Base-by-base conservation (phyloP, 129 eudicot genomes). In the sunflower (Helianthus annuus) region DNA sequence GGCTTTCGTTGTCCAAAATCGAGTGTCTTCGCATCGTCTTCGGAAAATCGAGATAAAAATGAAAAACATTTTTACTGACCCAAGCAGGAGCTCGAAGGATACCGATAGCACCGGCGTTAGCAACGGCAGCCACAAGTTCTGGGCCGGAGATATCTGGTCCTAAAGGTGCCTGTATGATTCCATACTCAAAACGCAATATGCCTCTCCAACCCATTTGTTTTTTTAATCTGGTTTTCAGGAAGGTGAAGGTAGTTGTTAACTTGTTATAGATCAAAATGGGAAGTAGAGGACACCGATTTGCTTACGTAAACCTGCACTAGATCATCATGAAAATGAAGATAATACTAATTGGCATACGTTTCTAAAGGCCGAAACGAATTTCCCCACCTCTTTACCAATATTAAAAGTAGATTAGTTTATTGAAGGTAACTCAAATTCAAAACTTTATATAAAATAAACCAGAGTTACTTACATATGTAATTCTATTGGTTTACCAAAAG, bases 91-190 rank as follows among this genome's bases (percentile, higher is more conserved):
- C 89, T 80, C 98, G 64, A 74, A 94, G 97, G 65, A 94, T 64
- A 64, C 83, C 98, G 62, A 94, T 86, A 3, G 80, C 96, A 63
- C 98, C 98, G 61, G 98, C 78, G 57, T 94, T 88, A 48, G 98
- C 97, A 61, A 90, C 98, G 73, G 98, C 97, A 62, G 98, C 98
- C 11, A 90, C 98, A 11, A 93, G 89, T 74, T 93, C 91, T 0
- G 98, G 97, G 8, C 98, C 93, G 3, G 98, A 87, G 52, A 94
- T 87, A 56, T 94, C 98, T 5, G 98, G 97, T 24, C 98, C 98
- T 13, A 94, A 61, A 67, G 98, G 98, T 15, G 93, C 98, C 79
- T 85, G 96, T 2, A 94, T 86, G 10, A 94, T 81, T 55, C 96
- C 98, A 65, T 88, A 94, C 9, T 94, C 93, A 77, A 94, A 90